Conservation (phyloP, 2,329 filamentous ascomycete genomes). For the Exophiala dermatitidis region DNA sequence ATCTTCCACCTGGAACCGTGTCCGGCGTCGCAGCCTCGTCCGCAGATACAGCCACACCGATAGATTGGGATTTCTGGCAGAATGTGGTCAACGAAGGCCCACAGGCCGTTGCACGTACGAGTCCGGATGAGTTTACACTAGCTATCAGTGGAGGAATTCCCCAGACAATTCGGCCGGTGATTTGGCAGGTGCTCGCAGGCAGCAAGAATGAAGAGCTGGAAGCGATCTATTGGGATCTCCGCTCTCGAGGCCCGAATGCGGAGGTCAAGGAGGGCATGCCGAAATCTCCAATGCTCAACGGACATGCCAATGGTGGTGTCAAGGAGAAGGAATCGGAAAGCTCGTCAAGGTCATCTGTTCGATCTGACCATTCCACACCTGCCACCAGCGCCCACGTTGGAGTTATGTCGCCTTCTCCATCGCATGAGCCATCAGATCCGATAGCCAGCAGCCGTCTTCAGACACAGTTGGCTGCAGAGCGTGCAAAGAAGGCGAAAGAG, state of each 20-base stretch:
- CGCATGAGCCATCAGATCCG: constrained; percentile 56
- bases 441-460: constrained; percentile 52
- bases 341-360: constrained; percentile 79
- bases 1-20: constrained; percentile 75
- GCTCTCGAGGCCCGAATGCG: constrained; percentile 72
- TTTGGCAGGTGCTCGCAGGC: constrained; percentile 95
- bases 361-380: constrained; percentile 65
- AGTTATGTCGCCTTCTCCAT: constrained; percentile 49
- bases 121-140: constrained; percentile 78
- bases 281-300: constrained; percentile 32
- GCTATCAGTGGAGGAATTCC: constrained; percentile 93
- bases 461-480: constrained; percentile 56
- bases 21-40: constrained; percentile 69
- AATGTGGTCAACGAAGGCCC: constrained; percentile 91
- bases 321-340: constrained; percentile 60
- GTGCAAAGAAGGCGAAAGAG: constrained; percentile 71
- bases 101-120: constrained; percentile 76
- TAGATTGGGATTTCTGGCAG: constrained; percentile 99
- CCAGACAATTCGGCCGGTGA: constrained; percentile 89
- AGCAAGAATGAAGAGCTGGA: constrained; percentile 92
- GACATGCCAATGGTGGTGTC: constrained; percentile 43
- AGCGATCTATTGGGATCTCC: constrained; percentile 73
- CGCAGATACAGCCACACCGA: constrained; percentile 57
- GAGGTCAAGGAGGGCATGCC: constrained; percentile 49
- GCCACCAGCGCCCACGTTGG: constrained; percentile 51